phyloP scores from a whole-genome alignment of 805 yeast genomes.

The Kodamaea kakaduensis region DNA sequence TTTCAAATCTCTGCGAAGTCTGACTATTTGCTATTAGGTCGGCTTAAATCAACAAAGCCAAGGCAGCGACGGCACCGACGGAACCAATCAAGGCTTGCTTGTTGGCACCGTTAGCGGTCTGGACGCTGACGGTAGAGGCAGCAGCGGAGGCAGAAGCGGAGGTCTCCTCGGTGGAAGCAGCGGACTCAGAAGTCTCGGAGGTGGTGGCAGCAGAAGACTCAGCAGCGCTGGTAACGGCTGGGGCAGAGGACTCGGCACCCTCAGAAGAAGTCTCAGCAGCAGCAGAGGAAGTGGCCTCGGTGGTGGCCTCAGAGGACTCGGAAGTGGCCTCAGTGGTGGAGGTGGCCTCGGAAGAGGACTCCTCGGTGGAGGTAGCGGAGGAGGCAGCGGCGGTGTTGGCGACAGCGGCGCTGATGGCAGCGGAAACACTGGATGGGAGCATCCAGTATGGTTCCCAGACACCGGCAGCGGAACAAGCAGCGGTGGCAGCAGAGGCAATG shows the following conservation, averaged over 20 bases:
- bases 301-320: conserved; percentile 6
- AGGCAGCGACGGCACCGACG: conserved; percentile 12
- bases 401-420: conserved; percentile 25
- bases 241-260: conserved; percentile 2
- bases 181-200: conserved; percentile 3
- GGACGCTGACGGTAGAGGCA: conserved; percentile 7
- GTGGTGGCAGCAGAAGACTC: conserved; percentile 9
- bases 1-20: too few species aligned
- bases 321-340: conserved; percentile 7
- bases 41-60: conserved; percentile 12
- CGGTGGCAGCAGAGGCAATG: conserved; percentile 25
- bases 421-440: conserved; percentile 21
- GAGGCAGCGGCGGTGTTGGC: conserved; percentile 12
- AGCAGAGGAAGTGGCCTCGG: conserved; percentile 4
- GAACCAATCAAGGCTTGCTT: conserved; percentile 10
- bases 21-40: too few species aligned
- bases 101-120: conserved; percentile 15
- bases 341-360: conserved; percentile 5
- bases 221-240: conserved; percentile 6
- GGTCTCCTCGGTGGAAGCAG: conserved; percentile 3
- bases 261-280: conserved; percentile 7
- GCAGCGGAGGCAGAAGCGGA: conserved; percentile 8
- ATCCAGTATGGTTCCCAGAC: conserved; percentile 33
- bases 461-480: conserved; percentile 34
- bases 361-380: conserved; percentile 12